Percentiles rank a stretch among this genome's conserved stretches.
Evolutionary conservation across 1,284 basidiomycete species (phyloP).

Genomic region (Melampsora larici-populina): DNA sequence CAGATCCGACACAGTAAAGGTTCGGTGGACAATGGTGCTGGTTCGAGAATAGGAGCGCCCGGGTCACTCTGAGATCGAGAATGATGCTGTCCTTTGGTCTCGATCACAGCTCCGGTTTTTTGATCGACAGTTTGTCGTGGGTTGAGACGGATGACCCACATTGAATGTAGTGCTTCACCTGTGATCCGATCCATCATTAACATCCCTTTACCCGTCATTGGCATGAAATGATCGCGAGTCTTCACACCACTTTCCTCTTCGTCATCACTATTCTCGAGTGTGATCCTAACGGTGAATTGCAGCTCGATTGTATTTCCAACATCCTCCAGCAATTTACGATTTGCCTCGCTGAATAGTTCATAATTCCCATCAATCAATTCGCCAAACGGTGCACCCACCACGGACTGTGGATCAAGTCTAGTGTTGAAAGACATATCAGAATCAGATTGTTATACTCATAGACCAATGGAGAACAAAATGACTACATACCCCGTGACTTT

Average conservation of each 20-base stretch:
- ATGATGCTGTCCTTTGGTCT: slow-evolving; percentile 58
- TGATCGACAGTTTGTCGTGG: slow-evolving; percentile 46
- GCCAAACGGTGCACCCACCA: slow-evolving; percentile 76
- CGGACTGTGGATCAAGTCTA: slow-evolving; percentile 78
- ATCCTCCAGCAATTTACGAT: slow-evolving; percentile 76
- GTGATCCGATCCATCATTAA: slow-evolving; percentile 88
- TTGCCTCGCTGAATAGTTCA: slow-evolving; percentile 82
- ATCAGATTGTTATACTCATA: not conserved
- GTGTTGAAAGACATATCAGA: not conserved
- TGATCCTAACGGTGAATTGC: slow-evolving; percentile 61
- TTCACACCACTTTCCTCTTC: slow-evolving; percentile 51
- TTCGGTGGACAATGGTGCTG: slow-evolving; percentile 64
- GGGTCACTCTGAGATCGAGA: slow-evolving; percentile 50
- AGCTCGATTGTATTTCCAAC: slow-evolving; percentile 93
- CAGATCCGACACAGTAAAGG: slow-evolving; percentile 97
- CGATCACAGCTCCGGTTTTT: slow-evolving; percentile 55
- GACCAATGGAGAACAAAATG: slow-evolving; percentile 17
- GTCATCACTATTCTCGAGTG: slow-evolving; percentile 50
- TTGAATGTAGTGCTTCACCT: slow-evolving; percentile 84
- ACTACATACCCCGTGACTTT: slow-evolving; percentile 75
- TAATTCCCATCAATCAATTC: slow-evolving; percentile 77
- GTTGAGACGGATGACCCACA: slow-evolving; percentile 93
- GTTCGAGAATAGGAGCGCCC: slow-evolving; percentile 59
- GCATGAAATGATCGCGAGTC: slow-evolving; percentile 63
- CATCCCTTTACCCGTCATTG: slow-evolving; percentile 98